These are phyloP conservation scores for Aegilops sharonensis DNA, from an alignment of 176 grass and related monocot genomes.

Conservation along the genomic window DNA sequence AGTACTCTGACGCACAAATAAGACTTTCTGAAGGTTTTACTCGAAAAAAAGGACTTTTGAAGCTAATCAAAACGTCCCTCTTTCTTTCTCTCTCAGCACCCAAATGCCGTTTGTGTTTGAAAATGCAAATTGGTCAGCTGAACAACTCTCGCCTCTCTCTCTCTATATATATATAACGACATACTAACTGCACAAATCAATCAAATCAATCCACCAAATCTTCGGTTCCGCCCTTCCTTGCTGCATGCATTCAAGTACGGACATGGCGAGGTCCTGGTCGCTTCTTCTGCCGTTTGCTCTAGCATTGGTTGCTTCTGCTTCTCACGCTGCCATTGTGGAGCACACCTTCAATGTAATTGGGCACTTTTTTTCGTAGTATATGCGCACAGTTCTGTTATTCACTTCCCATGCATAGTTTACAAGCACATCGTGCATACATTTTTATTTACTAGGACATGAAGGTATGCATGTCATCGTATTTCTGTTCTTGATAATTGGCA, in stretches of 20 bases:
- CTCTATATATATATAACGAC: neutral
- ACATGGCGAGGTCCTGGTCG: neutral
- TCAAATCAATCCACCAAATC: neutral
- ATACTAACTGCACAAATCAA: neutral
- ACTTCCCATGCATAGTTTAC: neutral
- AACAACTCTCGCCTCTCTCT: neutral
- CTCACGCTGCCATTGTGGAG: neutral
- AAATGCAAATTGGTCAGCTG: neutral
- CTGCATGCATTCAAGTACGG: neutral
- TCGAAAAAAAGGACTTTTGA: neutral
- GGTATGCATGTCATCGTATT: too few relatives aligned
- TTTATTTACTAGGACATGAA: neutral
- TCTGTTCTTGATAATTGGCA: neutral
- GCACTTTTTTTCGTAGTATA: too few relatives aligned
- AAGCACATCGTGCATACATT: neutral
- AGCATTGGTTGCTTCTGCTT: neutral
- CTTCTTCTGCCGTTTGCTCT: conserved; percentile 6
- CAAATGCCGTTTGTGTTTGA: neutral
- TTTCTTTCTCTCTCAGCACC: neutral
- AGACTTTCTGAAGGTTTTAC: neutral
- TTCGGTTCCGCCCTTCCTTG: neutral
- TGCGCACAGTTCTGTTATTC: neutral
- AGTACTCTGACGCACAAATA: neutral
- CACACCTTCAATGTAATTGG: conserved; percentile 35
- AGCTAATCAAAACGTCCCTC: neutral